phyloP scores from a whole-genome alignment of 257 asterid genomes.

The Salvia splendens region DNA sequence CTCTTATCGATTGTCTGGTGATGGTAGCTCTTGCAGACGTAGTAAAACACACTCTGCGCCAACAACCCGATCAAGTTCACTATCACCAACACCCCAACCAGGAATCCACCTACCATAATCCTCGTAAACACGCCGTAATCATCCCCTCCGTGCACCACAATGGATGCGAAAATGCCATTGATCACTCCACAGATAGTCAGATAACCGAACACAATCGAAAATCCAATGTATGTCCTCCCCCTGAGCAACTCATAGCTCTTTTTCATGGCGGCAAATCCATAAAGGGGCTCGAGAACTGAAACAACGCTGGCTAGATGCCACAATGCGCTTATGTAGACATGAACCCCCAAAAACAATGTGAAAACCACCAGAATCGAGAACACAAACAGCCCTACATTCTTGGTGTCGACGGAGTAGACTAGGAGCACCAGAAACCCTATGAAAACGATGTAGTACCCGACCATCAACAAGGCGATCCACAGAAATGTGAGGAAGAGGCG shows the following conservation, averaged over 20 bases:
- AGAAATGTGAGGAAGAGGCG: conserved; percentile 81
- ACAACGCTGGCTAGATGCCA: conserved; percentile 97
- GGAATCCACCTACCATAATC: conserved; percentile 80
- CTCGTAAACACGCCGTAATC: conserved; percentile 54
- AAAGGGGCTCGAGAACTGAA: conserved; percentile 63
- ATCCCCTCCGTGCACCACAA: conserved; percentile 85
- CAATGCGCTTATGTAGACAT: conserved; percentile 80
- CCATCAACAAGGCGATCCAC: conserved; percentile 80
- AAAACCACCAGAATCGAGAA: conserved; percentile 53
- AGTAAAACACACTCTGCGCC: conserved; percentile 96
- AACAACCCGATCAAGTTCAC: conserved; percentile 79
- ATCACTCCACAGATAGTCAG: conserved; percentile 68
- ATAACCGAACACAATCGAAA: conserved; percentile 66
- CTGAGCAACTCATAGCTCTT: conserved; percentile 42
- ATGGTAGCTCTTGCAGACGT: conserved; percentile 93
- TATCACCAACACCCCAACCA: conserved; percentile 84
- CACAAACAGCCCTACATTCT: conserved; percentile 54
- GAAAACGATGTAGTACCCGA: conserved; percentile 60
- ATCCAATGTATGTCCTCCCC: conserved; percentile 52
- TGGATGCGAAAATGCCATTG: conserved; percentile 55
- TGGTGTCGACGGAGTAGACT: conserved; percentile 58
- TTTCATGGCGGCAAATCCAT: conserved; percentile 42
- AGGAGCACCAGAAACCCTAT: conserved; percentile 63
- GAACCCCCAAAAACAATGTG: conserved; percentile 65
- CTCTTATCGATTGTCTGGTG: conserved; percentile 84